Conservation (phyloP, 2,329 filamentous ascomycete species). For the Kalmusia sp. region DNA sequence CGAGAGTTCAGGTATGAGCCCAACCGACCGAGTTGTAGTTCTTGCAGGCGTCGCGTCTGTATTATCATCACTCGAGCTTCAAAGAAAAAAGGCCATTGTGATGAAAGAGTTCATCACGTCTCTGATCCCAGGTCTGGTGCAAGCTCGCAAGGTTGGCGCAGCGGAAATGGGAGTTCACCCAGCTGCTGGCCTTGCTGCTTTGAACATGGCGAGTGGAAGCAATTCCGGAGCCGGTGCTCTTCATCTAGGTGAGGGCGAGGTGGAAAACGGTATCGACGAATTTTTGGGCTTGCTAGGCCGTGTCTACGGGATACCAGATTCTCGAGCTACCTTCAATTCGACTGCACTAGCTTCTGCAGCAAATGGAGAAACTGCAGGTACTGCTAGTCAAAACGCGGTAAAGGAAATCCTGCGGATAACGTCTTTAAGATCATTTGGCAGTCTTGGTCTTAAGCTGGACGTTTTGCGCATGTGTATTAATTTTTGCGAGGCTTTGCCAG, state of each 20-base stretch:
- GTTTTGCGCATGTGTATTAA: conserved; percentile 89
- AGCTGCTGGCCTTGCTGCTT: conserved; percentile 80
- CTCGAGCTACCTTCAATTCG: conserved; percentile 41
- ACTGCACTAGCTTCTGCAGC: conserved; percentile 32
- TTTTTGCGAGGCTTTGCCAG: conserved; percentile 90
- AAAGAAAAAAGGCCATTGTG: conserved; percentile 90
- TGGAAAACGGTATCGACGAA: conserved; percentile 49
- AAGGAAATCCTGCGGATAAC: conserved; percentile 66
- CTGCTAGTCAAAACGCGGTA: conserved; percentile 47
- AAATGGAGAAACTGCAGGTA: conserved; percentile 13
- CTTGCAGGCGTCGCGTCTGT: conserved; percentile 87
- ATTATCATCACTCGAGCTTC: conserved; percentile 78
- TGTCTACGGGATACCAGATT: conserved; percentile 52
- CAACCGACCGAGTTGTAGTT: conserved; percentile 78
- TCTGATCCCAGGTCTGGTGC: conserved; percentile 82
- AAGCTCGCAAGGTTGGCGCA: conserved; percentile 89
- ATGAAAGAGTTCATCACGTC: conserved; percentile 84
- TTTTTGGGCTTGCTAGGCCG: conserved; percentile 50
- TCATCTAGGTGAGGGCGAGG: conserved; percentile 53
- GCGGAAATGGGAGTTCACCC: conserved; percentile 97
- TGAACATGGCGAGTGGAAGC: conserved; percentile 57
- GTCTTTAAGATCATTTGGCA: conserved; percentile 69
- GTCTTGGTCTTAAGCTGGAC: conserved; percentile 81
- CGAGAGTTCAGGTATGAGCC: conserved; percentile 66
- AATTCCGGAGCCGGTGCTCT: conserved; percentile 83